A percentile compares a stretch with the other conserved stretches of the same genome.
Evolutionary conservation across 805 yeast genomes (phyloP).

Genomic region (Candida glaebosa): DNA sequence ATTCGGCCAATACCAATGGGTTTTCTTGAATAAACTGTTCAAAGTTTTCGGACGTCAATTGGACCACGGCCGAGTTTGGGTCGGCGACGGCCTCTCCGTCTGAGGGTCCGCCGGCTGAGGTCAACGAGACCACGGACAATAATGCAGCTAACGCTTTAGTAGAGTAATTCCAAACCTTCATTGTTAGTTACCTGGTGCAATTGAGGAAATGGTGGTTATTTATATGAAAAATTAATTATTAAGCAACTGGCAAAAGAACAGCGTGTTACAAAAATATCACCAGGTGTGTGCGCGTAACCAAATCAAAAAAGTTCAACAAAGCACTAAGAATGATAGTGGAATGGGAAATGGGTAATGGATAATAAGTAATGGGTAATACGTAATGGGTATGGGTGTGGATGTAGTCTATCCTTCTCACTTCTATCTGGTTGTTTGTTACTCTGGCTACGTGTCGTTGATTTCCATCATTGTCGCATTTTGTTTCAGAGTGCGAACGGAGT

Average conservation of each 20-base stretch:
- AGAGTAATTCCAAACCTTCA: constrained; percentile 43
- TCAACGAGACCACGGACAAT: constrained; percentile 31
- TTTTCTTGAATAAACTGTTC: constrained; percentile 62
- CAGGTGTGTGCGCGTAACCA: background rate
- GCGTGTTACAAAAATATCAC: background rate
- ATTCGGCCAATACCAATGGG: constrained; percentile 80
- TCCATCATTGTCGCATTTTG: no score
- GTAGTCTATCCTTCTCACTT: no score
- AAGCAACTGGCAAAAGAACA: background rate
- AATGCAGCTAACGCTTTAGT: constrained; percentile 33
- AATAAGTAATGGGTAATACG: no score
- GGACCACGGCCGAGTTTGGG: constrained; percentile 83
- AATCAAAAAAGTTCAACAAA: no score
- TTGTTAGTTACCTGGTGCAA: no score
- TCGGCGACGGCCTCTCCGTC: constrained; percentile 69
- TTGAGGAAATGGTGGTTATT: background rate
- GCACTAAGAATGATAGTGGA: no score
- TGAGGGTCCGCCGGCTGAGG: constrained; percentile 35
- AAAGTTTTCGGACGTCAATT: constrained; percentile 66
- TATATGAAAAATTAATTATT: background rate
- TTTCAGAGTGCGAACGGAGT: no score
- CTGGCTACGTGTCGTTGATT: no score
- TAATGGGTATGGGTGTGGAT: no score
- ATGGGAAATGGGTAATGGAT: no score
- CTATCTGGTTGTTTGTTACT: no score